Base-by-base conservation (phyloP, 345 rosid species). In the Citrus trifoliata region DNA sequence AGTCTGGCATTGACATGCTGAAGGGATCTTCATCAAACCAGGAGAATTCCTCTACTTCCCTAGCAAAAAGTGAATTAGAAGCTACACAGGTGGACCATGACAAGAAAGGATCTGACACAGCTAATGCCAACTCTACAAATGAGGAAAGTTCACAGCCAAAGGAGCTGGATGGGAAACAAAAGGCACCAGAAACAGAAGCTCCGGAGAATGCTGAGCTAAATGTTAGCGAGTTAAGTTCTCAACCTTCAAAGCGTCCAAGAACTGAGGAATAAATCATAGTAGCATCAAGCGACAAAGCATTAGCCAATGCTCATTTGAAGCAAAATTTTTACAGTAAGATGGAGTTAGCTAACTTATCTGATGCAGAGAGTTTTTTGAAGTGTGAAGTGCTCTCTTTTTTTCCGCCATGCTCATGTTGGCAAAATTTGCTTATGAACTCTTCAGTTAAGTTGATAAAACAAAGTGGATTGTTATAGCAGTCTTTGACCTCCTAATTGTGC, bases 181-280 rank as follows among this genome's bases (percentile, higher is more conserved):
- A 74, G 78, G 70, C 79, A 55, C 55, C 80, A 5, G 83, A 74
- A 67, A 24, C 78, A 35, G 81, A 74, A 77, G 80, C 79, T 62
- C 21, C 76, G 2, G 83, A 68, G 74, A 78, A 58, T 74, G 71
- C 83, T 16, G 77, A 81, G 73, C 78, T 78, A 70, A 81, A 78
- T 68, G 55, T 63, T 70, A 5, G 55, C 0, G 81, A 80, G 71
- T 76, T 84, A 71, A 82, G 76, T 76, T 82, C 80, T 13, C 91
- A 77, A 55, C 74, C 80, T 62, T 42, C 90, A 69, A 91, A 94
- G 86, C 94, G 92, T 65, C 82, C 80, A 51, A 89, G 90, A 91
- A 82, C 66, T 6, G 79, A 86, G 71, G 81, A 82, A 71, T 86
- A 86, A 84, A 38, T 77, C 42, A 8, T 1, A 70, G 28, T 70